Percentiles rank a stretch among this genome's conserved stretches.
Conservation (phyloP, 1,139 yeast genomes). For the Debaryomyces sp. region DNA sequence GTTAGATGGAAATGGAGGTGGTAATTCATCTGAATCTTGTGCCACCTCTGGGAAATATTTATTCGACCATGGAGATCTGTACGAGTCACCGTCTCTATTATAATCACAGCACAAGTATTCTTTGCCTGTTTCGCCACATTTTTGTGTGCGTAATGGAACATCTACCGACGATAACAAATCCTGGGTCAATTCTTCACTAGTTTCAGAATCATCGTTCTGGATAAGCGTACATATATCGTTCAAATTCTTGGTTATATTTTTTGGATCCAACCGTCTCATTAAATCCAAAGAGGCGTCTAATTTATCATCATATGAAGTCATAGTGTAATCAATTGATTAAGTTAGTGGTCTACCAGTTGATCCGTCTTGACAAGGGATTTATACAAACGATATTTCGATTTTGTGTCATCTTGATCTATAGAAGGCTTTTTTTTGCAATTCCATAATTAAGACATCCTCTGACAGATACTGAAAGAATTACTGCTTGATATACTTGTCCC, state of each 20-base stretch:
- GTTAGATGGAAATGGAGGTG: slow-evolving; percentile 73
- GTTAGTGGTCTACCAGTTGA: not conserved
- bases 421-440: not conserved
- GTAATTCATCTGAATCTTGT: slow-evolving; percentile 50
- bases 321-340: slow-evolving; percentile 1
- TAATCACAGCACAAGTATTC: slow-evolving; percentile 87
- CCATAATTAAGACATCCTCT: not conserved
- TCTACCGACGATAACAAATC: slow-evolving; percentile 88
- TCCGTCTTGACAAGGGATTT: not conserved
- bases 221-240: slow-evolving; percentile 70
- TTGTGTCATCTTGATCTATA: not conserved
- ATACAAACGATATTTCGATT: not conserved
- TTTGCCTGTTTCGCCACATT: slow-evolving; percentile 64
- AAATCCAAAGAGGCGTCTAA: slow-evolving; percentile 89
- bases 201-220: slow-evolving; percentile 39
- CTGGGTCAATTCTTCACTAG: slow-evolving; percentile 65
- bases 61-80: slow-evolving; percentile 91
- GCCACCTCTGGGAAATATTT: slow-evolving; percentile 64
- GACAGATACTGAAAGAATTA: not conserved
- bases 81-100: slow-evolving; percentile 92
- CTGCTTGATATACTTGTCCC: not conserved
- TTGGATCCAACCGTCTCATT: slow-evolving; percentile 84
- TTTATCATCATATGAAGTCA: slow-evolving; percentile 53
- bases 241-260: slow-evolving; percentile 62
- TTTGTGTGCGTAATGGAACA: slow-evolving; percentile 67